Base-by-base conservation (phyloP, 2,329 filamentous ascomycete genomes). In the Dothideomycetes sp. region DNA sequence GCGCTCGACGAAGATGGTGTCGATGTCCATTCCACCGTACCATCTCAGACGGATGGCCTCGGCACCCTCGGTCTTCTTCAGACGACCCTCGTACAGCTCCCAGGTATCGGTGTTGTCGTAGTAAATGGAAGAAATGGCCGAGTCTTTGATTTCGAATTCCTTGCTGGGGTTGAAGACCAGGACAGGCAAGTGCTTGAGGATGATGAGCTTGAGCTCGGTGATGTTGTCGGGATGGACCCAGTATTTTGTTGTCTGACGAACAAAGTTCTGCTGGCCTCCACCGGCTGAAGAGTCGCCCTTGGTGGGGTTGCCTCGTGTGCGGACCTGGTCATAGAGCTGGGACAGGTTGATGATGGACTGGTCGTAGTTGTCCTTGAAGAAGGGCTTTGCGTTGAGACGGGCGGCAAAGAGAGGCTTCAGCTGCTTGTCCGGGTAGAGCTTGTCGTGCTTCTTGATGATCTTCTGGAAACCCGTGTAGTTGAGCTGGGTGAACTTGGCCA, bases 401-500 rank as follows among this genome's bases (percentile, higher is more conserved):
- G 88, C 82, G 44, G 93, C 89, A 63, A 98, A 98, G n/a, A 93
- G 86, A 22, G 91, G 91, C 54, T 84, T 88, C 23, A 98, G 76
- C 70, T 84, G 73, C 85, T 98, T 98, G 83, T 91, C 55, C 15
- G 30, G 23, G 28, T 43, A 46, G 13, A 33, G 39, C 23, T 38
- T 41, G 45, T 54, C 91, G 63, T 98, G 91, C 72, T 98, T 98
- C 73, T 98, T 98, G 64, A 98, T 94, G 49, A 98, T 98, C 72
- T 98, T 98, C 70, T 95, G 93, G 61, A 98, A 98, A 4, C 91
- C 91, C 1, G 89, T 96, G 60, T 98, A 98, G 66, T 98, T 98
- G 58, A 98, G 69, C 67, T 95, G 89, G 5, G 94, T 93, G 61
- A 94, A 98, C 66, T 96, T 96, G 62, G 91, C 88, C 45, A 98